Evolutionary conservation across 331 rosid genomes (phyloP).

Genomic region (Acacia concinna): DNA sequence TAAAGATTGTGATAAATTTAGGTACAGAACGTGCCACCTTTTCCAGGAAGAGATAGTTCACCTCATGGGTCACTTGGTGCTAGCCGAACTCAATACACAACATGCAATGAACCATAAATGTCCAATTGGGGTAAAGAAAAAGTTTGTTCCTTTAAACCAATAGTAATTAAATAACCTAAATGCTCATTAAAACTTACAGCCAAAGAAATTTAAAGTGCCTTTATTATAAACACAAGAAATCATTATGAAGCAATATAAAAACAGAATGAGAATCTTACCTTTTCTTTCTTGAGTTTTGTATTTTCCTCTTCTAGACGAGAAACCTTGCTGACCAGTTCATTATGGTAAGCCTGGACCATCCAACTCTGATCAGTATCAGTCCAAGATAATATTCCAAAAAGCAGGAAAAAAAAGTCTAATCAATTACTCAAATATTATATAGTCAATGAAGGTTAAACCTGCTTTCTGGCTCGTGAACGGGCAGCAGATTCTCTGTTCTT

Average conservation of each 20-base stretch:
- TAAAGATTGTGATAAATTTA: slow-evolving; percentile 9
- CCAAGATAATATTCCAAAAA: not conserved
- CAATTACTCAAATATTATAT: slow-evolving; percentile 13
- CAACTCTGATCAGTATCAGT: slow-evolving; percentile 19
- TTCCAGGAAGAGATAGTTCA: slow-evolving; percentile 1
- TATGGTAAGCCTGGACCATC: slow-evolving; percentile 58
- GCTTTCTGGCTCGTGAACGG: slow-evolving; percentile 85
- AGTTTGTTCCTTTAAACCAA: not conserved
- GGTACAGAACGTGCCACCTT: not conserved
- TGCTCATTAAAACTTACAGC: not conserved
- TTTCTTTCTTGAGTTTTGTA: slow-evolving; percentile 65
- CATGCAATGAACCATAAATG: not conserved
- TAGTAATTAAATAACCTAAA: not conserved
- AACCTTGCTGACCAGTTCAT: slow-evolving; percentile 70
- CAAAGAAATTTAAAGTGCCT: slow-evolving; percentile 12
- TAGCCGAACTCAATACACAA: not conserved
- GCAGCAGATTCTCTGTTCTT: slow-evolving; percentile 94
- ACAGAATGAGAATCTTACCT: slow-evolving; percentile 40
- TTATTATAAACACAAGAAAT: not conserved
- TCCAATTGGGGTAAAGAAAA: not conserved
- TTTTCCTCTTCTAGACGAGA: slow-evolving; percentile 63
- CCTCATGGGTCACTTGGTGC: not conserved
- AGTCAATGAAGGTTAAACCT: slow-evolving; percentile 43
- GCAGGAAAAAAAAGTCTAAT: not conserved
- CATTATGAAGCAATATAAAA: not conserved